Percentiles rank a stretch among this genome's conserved stretches.
Conservation (phyloP, 306 rosid genomes). For the Trichosanthes truncata region DNA sequence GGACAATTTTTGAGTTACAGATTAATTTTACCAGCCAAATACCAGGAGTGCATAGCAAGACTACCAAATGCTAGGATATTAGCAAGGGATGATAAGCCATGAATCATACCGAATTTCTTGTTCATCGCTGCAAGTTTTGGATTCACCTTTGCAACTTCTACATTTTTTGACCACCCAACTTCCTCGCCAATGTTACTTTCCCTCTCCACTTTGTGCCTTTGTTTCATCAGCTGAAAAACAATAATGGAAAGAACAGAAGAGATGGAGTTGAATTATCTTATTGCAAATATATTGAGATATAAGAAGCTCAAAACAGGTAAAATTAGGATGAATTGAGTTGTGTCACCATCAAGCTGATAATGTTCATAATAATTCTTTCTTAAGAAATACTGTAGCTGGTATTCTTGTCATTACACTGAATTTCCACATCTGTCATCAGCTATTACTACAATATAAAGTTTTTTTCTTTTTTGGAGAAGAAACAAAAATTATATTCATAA, state of each 20-base stretch:
- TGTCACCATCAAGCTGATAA: not conserved
- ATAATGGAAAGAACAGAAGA: not conserved
- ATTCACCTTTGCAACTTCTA: conserved; percentile 75
- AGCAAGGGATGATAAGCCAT: conserved; percentile 91
- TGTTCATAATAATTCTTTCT: not conserved
- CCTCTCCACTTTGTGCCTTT: conserved; percentile 92
- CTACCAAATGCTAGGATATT: conserved; percentile 87
- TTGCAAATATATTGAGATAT: not conserved
- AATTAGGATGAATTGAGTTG: not conserved
- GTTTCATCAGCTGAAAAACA: conserved; percentile 81
- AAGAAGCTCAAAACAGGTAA: not conserved
- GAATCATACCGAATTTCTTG: conserved; percentile 98
- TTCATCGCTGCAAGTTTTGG: conserved; percentile 93
- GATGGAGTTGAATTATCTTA: not conserved
- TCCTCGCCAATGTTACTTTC: conserved; percentile 77
- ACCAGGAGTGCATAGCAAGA: conserved; percentile 97
- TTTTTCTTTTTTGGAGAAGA: not conserved
- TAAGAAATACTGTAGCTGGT: not conserved
- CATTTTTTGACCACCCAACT: conserved; percentile 89
- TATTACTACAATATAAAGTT: not conserved
- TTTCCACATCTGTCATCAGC: not conserved
- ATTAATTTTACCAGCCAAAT: conserved; percentile 78
- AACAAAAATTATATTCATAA: not conserved
- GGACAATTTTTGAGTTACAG: conserved; percentile 29
- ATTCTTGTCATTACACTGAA: not conserved